These are phyloP conservation scores for Fusarium sp. DNA, from an alignment of 2,329 filamentous ascomycete species.

Conservation along the genomic window DNA sequence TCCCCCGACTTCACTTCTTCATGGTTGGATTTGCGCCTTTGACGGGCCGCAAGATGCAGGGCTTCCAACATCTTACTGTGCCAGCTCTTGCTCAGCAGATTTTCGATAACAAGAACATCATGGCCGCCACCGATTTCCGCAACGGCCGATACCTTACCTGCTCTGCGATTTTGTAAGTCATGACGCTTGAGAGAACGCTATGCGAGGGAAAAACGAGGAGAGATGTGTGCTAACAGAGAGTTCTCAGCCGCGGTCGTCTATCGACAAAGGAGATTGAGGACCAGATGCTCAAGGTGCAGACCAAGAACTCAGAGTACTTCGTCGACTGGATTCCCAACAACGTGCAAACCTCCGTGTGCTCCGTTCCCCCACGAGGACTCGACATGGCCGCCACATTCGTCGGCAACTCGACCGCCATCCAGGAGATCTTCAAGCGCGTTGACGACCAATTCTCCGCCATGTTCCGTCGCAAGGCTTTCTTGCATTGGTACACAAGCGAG, in stretches of 20 bases:
- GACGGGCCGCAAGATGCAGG: slow-evolving; percentile 83
- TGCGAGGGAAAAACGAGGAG: no score
- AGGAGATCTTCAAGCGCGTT: slow-evolving; percentile 99
- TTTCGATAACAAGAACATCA: slow-evolving; percentile 99
- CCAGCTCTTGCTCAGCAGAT: slow-evolving; percentile 99
- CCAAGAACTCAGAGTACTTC: slow-evolving; percentile 99
- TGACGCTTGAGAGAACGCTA: no score
- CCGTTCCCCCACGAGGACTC: slow-evolving; percentile 94
- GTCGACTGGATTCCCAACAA: slow-evolving; percentile 99
- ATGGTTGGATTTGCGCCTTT: slow-evolving; percentile 99
- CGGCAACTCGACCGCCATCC: slow-evolving; percentile 98
- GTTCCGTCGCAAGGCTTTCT: slow-evolving; percentile 99
- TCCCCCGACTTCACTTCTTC: slow-evolving; percentile 99
- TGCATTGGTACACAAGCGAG: slow-evolving; percentile 99
- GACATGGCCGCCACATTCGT: slow-evolving; percentile 99
- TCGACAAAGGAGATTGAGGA: slow-evolving; percentile 99
- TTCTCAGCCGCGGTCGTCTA: slow-evolving; percentile 88
- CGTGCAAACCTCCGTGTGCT: slow-evolving; percentile 98
- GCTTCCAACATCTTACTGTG: slow-evolving; percentile 96
- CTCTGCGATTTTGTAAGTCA: slow-evolving; percentile 92
- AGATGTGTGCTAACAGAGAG: neutral
- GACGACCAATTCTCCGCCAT: slow-evolving; percentile 99
- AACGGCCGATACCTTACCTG: slow-evolving; percentile 99
- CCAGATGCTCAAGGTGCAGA: slow-evolving; percentile 99
- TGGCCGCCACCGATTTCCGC: slow-evolving; percentile 99